A percentile compares a stretch with the other conserved stretches of the same genome.
phyloP scores from a whole-genome alignment of 2,329 filamentous ascomycete species.

The Fusarium cyanostomum region DNA sequence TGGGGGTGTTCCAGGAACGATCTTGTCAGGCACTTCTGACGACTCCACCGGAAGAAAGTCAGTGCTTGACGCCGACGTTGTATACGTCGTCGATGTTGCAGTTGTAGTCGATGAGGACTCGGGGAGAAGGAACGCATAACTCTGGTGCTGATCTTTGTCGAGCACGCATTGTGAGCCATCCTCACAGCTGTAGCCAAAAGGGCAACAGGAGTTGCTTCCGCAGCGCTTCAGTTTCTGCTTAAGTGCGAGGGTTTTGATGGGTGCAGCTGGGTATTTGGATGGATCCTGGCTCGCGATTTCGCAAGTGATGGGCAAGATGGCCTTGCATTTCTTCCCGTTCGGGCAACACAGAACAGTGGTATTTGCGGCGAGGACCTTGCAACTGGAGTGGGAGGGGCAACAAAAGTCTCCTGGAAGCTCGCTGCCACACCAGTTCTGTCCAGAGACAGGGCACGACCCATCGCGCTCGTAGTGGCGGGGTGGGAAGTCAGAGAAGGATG shows the following conservation, averaged over 20 bases:
- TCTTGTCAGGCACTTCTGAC: conserved; percentile 23
- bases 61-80: conserved; percentile 4
- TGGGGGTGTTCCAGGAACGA: conserved; percentile 13
- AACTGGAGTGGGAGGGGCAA: conserved; percentile 28
- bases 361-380: conserved; percentile 40
- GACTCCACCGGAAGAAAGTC: conserved; percentile 31
- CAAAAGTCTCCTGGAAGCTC: conserved; percentile 36
- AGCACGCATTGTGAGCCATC: conserved; percentile 29
- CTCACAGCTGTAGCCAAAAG: conserved; percentile 41
- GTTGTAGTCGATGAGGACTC: conserved; percentile 14
- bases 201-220: conserved; percentile 34
- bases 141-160: conserved; percentile 34
- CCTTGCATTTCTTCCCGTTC: conserved; percentile 26
- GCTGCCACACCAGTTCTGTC: conserved; percentile 32
- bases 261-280: conserved; percentile 24
- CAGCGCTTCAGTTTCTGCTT: conserved; percentile 31
- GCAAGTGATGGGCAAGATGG: conserved; percentile 39
- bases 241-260: conserved; percentile 36
- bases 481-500: conserved; percentile 10
- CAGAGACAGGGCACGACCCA: conserved; percentile 31
- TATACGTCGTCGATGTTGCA: conserved; percentile 11
- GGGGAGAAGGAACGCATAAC: conserved; percentile 34
- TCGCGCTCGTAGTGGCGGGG: conserved; percentile 24
- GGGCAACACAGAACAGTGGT: conserved; percentile 42
- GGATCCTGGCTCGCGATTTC: conserved; percentile 31